These are phyloP conservation scores for Ophiosphaerella narmari DNA, from an alignment of 2,329 filamentous ascomycete species.

Conservation along the genomic window DNA sequence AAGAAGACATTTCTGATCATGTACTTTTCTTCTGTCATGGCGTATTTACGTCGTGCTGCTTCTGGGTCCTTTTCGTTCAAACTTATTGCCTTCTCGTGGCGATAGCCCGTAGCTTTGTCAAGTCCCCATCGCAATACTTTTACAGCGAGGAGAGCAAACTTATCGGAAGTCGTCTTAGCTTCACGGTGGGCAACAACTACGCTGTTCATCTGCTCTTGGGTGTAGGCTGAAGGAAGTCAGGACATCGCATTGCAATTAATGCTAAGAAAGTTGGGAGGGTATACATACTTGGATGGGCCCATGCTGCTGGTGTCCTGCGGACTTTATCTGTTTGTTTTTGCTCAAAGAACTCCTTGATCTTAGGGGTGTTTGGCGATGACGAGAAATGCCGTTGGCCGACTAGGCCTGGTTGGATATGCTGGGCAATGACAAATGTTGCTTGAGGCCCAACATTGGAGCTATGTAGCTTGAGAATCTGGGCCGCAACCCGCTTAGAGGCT, in stretches of 20 bases:
- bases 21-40: constrained; percentile 86
- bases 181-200: constrained; percentile 78
- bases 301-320: constrained; percentile 53
- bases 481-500: constrained; percentile 43
- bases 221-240: constrained; percentile 60
- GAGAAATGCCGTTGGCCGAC: constrained; percentile 47
- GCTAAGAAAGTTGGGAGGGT: background rate
- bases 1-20: constrained; percentile 89
- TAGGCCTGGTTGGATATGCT: constrained; percentile 26
- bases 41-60: constrained; percentile 65
- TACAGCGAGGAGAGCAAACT: constrained; percentile 76
- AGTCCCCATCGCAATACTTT: constrained; percentile 77
- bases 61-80: constrained; percentile 45
- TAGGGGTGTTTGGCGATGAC: constrained; percentile 40
- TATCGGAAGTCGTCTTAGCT: constrained; percentile 74
- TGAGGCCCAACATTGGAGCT: constrained; percentile 33
- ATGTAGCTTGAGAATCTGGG: constrained; percentile 46
- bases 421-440: constrained; percentile 39
- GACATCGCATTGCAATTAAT: background rate
- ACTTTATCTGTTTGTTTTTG: constrained; percentile 51
- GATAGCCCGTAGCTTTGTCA: constrained; percentile 80
- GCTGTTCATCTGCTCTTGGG: constrained; percentile 74
- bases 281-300: constrained; percentile 52
- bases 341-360: constrained; percentile 54
- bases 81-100: constrained; percentile 64